Evolutionary conservation across 345 rosid species (phyloP), one percentile per base, ranked within the genome.

Genomic region (Angophora floribunda): DNA sequence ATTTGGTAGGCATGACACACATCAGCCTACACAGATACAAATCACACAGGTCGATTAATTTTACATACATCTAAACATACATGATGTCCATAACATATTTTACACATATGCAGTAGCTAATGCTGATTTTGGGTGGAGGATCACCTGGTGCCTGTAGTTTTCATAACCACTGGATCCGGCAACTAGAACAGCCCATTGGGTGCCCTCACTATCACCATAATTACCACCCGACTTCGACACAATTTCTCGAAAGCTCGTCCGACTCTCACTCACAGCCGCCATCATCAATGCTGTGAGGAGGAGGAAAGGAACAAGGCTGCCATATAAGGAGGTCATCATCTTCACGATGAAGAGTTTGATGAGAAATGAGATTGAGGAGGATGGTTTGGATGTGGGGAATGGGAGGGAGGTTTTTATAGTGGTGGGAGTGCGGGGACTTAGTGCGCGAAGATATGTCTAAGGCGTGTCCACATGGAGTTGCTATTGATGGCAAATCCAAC

Each of bases 1-100:
- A 97, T 80, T 90, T 97, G 99, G 91, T 96, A 97, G 24, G 99
- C 99, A 88, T 97, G 99, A 88, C 99, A 97, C 15, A 97, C 95
- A 90, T 97, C 99, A 4, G 99, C 97, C 99, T 97, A 51, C 16
- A n/a, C 7, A 63, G 75, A 63, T 36, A 63, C 75, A 63, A 36
- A 63, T 63, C 41, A n/a, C 84, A 88, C n/a, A 21, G 26, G 47
- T 32, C 52, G 12, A 16, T 14, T 45, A 44, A 87, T 19, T 51
- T 32, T 16, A 50, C 22, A 30, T 15, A 50, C 41, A 36, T 36
- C 41, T 36, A 36, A 36, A 36, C 59, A 19, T 16, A 9, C 52
- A 41, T 45, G 49, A 28, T 16, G 63, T 67, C 32, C 85, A 51
- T 12, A 70, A 63, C 28, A 61, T n/a, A 26, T 6, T 52, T 21